Conservation (phyloP, 805 yeast species). For the Candida ficus region DNA sequence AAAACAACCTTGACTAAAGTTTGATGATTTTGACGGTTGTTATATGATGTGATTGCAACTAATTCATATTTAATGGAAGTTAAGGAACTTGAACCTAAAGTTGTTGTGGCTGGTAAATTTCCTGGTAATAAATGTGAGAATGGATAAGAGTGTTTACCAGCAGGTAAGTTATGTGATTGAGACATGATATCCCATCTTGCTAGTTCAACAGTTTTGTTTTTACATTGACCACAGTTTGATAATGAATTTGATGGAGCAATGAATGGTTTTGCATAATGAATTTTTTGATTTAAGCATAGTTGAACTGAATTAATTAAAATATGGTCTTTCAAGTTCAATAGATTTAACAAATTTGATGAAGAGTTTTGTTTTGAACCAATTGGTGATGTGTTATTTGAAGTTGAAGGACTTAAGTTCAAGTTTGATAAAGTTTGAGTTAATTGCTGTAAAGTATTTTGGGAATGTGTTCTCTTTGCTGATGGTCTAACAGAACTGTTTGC, state of each 20-base stretch:
- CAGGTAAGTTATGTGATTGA: slow-evolving; percentile 49
- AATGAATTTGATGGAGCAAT: slow-evolving; percentile 45
- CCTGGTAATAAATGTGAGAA: slow-evolving; percentile 90
- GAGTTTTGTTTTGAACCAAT: slow-evolving; percentile 18
- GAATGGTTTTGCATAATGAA: slow-evolving; percentile 64
- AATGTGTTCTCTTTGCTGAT: slow-evolving; percentile 11
- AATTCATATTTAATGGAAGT: slow-evolving; percentile 68
- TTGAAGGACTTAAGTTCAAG: slow-evolving; percentile 22
- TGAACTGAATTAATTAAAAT: slow-evolving; percentile 53
- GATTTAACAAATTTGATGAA: slow-evolving; percentile 22
- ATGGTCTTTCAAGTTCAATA: slow-evolving; percentile 33
- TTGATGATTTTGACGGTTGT: slow-evolving; percentile 29
- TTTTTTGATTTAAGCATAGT: slow-evolving; percentile 66
- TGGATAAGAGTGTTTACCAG: slow-evolving; percentile 82
- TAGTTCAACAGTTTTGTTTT: slow-evolving; percentile 48
- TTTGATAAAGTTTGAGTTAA: slow-evolving; percentile 21
- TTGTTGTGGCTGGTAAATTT: slow-evolving; percentile 69
- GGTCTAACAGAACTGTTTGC: slow-evolving; percentile 17
- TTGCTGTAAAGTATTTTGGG: slow-evolving; percentile 18
- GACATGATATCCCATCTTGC: slow-evolving; percentile 87
- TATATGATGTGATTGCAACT: slow-evolving; percentile 51
- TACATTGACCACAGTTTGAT: slow-evolving; percentile 55
- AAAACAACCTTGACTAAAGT: slow-evolving; percentile 40
- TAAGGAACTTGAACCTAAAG: slow-evolving; percentile 46
- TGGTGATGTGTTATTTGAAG: slow-evolving; percentile 20